Percentiles rank a stretch among this genome's conserved stretches.
phyloP scores from a whole-genome alignment of 2,329 filamentous ascomycete species.

The Raffaelea arxii region DNA sequence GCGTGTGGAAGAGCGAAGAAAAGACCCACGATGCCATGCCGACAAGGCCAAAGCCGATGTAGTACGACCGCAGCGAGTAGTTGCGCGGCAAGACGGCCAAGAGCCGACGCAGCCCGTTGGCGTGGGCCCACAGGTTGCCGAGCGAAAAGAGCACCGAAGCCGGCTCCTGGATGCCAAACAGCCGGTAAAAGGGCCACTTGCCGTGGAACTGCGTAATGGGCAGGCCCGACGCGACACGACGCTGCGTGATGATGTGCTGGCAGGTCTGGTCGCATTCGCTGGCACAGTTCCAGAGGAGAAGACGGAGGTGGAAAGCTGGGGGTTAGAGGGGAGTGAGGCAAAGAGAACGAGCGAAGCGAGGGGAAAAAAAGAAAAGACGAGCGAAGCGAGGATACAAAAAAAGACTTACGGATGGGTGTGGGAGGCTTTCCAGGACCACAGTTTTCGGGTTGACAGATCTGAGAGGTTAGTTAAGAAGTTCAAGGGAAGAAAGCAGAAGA shows the following conservation, averaged over 20 bases:
- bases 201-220: constrained; percentile 88
- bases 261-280: constrained; percentile 97
- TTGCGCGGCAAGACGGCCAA: constrained; percentile 57
- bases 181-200: constrained; percentile 93
- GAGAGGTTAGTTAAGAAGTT: neutral
- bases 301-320: constrained; percentile 69
- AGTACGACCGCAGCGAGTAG: constrained; percentile 74
- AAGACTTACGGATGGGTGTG: constrained; percentile 58
- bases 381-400: constrained; percentile 4
- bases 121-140: constrained; percentile 82
- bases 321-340: neutral
- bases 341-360: constrained; percentile 3
- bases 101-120: constrained; percentile 62
- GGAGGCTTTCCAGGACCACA: constrained; percentile 53
- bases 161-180: constrained; percentile 90
- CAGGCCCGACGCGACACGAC: constrained; percentile 55
- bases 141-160: constrained; percentile 89
- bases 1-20: constrained; percentile 84
- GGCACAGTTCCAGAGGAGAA: constrained; percentile 87
- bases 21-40: constrained; percentile 79
- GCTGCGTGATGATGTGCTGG: constrained; percentile 80
- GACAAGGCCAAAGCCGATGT: constrained; percentile 68
- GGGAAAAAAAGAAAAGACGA: constrained; percentile 2
- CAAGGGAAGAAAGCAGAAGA: neutral
- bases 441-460: constrained; percentile 77